Conservation (phyloP, 176 grass and related monocot genomes). For the Ananas comosus region DNA sequence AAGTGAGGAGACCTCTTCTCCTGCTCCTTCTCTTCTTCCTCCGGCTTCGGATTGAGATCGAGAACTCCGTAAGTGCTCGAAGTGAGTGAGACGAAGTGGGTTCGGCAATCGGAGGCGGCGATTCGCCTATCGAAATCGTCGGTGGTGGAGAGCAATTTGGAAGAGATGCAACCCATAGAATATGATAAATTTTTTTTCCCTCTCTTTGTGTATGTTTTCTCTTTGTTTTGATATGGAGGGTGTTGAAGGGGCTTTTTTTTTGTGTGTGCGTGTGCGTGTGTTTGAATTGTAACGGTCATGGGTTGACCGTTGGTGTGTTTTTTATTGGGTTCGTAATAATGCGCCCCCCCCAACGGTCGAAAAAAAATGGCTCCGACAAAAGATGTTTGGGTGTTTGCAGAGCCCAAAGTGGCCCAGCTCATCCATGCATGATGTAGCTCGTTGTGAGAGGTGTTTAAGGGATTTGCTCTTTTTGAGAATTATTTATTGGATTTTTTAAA, state of each 20-base stretch:
- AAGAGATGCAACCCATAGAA: slow-evolving; percentile 91
- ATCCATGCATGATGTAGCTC: neutral
- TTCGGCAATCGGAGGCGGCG: slow-evolving; percentile 35
- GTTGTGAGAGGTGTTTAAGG: neutral
- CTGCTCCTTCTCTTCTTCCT: slow-evolving; percentile 35
- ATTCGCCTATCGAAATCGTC: slow-evolving; percentile 28
- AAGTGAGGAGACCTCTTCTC: slow-evolving; percentile 33
- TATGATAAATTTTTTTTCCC: slow-evolving; percentile 16
- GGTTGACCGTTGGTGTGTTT: slow-evolving; percentile 12
- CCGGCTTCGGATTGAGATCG: slow-evolving; percentile 39
- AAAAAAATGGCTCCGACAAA: slow-evolving; percentile 5
- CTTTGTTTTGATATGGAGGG: neutral
- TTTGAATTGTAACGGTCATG: slow-evolving; percentile 55
- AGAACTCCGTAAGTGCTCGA: slow-evolving; percentile 89
- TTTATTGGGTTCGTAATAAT: slow-evolving; percentile 9
- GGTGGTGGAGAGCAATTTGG: slow-evolving; percentile 51
- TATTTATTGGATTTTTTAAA: slow-evolving; percentile 1
- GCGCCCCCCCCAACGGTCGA: slow-evolving; percentile 40
- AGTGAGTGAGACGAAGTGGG: slow-evolving; percentile 88
- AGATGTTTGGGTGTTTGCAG: neutral
- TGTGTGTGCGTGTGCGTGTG: neutral
- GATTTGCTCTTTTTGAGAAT: neutral
- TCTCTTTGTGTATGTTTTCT: neutral
- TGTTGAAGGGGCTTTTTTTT: neutral
- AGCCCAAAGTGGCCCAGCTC: neutral